Evolutionary conservation across 2,329 filamentous ascomycete species (phyloP).

Genomic region (Cadophora luteo-olivacea): DNA sequence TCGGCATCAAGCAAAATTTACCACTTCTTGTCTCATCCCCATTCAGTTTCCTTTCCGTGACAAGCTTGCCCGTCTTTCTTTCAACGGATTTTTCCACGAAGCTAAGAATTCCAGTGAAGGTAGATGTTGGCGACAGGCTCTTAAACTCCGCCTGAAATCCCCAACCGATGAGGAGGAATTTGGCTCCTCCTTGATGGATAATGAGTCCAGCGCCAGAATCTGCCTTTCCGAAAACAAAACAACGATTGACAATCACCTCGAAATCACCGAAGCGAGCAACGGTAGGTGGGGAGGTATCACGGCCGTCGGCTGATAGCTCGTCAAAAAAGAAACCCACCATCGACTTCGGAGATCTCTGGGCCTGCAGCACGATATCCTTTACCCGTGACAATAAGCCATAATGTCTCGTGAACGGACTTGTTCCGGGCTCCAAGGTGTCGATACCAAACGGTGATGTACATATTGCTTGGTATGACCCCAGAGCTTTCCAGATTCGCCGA

Average conservation of each 20-base stretch:
- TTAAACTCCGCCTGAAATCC: conserved; percentile 50
- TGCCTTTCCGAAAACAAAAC: background rate
- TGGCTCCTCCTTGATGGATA: conserved; percentile 42
- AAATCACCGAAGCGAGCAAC: background rate
- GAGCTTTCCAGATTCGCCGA: conserved; percentile 48
- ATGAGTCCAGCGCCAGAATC: conserved; percentile 31
- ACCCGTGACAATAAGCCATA: background rate
- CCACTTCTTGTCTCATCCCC: too few species aligned
- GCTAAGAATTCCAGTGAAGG: conserved; percentile 50
- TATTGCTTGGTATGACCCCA: conserved; percentile 46
- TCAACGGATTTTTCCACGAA: background rate
- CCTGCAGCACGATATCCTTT: background rate
- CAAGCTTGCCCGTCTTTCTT: too few species aligned
- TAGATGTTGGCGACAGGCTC: conserved; percentile 42
- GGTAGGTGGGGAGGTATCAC: background rate
- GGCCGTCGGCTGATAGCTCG: background rate
- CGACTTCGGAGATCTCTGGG: background rate
- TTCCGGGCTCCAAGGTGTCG: conserved; percentile 48
- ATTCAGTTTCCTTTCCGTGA: too few species aligned
- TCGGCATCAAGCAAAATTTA: too few species aligned
- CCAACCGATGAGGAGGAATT: conserved; percentile 53
- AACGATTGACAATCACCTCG: background rate
- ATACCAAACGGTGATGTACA: conserved; percentile 50
- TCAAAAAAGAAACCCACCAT: background rate
- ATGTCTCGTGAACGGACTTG: background rate